Base-by-base conservation (phyloP, 2,329 filamentous ascomycete genomes). In the Claviceps arundinis region DNA sequence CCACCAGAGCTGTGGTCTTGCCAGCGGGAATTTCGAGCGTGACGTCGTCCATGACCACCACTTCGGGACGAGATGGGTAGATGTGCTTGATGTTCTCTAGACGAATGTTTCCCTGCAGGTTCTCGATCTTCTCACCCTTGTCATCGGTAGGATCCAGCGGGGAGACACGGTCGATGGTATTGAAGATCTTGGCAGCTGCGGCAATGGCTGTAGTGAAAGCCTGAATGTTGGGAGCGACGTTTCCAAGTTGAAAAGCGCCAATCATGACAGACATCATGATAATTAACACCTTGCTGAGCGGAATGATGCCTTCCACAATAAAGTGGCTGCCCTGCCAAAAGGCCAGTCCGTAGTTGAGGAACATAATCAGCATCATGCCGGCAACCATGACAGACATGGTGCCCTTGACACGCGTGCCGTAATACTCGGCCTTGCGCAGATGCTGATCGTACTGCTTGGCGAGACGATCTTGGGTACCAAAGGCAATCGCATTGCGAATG, bases 201-300 rank as follows among this genome's bases (percentile, higher is more conserved):
- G 88, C 87, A 5, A 94, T 71, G 41, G 83, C 87, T 14, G 84
- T 88, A 2, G 84, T 87, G 60, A 97, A 95, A 37, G 91, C 87
- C 65, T 95, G 88, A 3, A 84, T 69, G 61, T 96, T 89, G 0
- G 93, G 89, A 0, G 85, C 84, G 37, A 95, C 82, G 59, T 93
- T 94, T 46, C 90, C 89, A 37, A 98, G 73, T 52, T 88, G 87
- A 68, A 96, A 95, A 4, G 91, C 88, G 50, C 91, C 93, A 54
- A 96, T 90, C 76, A 97, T 89, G 60, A 95, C 84, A 38, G 89
- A 79, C 78, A 97, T 84, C 66, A 95, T 76, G 58, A 96, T 89
- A 24, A 84, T 96, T 37, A 97, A 68, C 24, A 97, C 79, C 42
- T 81, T 75, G 5, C 82, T 80, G 2, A 96, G 75, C 5, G 74